A percentile compares a stretch with the other conserved stretches of the same genome.
Conservation (phyloP, 306 rosid genomes). For the Ceratonia siliqua region DNA sequence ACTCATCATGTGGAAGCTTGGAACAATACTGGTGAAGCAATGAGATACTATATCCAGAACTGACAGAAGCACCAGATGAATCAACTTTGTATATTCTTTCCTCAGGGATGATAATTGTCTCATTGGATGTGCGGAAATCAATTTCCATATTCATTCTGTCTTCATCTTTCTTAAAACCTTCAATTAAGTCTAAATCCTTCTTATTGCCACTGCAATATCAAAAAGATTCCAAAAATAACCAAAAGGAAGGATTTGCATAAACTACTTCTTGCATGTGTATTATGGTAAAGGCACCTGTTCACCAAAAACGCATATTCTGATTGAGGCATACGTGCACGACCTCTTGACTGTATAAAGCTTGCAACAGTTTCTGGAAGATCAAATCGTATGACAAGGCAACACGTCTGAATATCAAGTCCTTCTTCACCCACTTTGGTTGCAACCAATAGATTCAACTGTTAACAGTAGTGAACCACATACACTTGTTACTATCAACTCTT, state of each 20-base stretch:
- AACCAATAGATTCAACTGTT: conserved; percentile 85
- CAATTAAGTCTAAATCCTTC: conserved; percentile 69
- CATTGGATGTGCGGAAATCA: conserved; percentile 56
- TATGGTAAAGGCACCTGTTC: conserved; percentile 65
- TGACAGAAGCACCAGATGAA: conserved; percentile 83
- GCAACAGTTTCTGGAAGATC: conserved; percentile 98
- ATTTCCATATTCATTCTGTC: conserved; percentile 70
- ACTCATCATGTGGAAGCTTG: conserved; percentile 95
- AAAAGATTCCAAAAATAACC: conserved; percentile 25
- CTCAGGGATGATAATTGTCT: conserved; percentile 52
- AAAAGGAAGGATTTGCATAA: conserved; percentile 19
- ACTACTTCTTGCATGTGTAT: conserved; percentile 26
- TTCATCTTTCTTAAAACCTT: conserved; percentile 63
- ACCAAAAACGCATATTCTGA: conserved; percentile 92
- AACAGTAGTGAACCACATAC: conserved; percentile 33
- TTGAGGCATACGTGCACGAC: conserved; percentile 92
- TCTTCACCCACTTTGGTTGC: conserved; percentile 99
- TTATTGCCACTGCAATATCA: conserved; percentile 59
- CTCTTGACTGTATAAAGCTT: conserved; percentile 98
- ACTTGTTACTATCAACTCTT: conserved; percentile 5
- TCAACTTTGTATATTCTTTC: conserved; percentile 66
- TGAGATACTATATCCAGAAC: conserved; percentile 74
- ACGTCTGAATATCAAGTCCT: conserved; percentile 98
- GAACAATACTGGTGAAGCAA: conserved; percentile 82
- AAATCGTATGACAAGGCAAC: conserved; percentile 90